Evolutionary conservation across 2,329 filamentous ascomycete species (phyloP), one percentile per base, ranked within the genome.

Genomic region (Chlorencoelia australis): DNA sequence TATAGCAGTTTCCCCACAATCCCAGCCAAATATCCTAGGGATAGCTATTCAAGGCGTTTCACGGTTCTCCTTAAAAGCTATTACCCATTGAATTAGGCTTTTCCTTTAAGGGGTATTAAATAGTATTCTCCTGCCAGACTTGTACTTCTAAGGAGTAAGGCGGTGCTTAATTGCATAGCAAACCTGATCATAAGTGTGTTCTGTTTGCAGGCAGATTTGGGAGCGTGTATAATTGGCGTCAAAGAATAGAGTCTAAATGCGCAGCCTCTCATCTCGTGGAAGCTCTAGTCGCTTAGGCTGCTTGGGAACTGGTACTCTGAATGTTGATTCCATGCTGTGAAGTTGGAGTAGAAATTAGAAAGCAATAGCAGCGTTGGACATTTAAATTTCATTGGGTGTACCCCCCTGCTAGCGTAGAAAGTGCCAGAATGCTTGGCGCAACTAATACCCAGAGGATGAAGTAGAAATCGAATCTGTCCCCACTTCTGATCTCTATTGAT

Each of bases 51-150:
- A 49, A 25, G 18, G 32, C 19, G 28, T 35, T 7, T 32, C 21
- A 13, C 40, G 20, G 32, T 48, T 48, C 11, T 30, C 14, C 7
- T 25, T 26, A n/a, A 11, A 39, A 7, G 35, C 25, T 14, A 18
- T 44, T 8, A 47, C 38, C 40, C 24, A 46, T 19, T 43, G 10
- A 28, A 49, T 40, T 16, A 49, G 21, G 3, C 32, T 17, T 21
- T 45, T 46, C 5, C 45, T n/a, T 18, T 45, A 27, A 5, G 21
- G 18, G 24, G 37, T 38, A 34, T 37, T 32, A 6, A 48, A 29
- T 2, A 41, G 7, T 15, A 18, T 11, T 9, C 27, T 38, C 7
- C 38, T 10, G 3, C 41, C 36, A 17, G 22, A 33, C 2, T 8
- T 11, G 1, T 11, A 18, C 21, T 44, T 43, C 38, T 48, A 31